Evolutionary conservation across 495 filamentous ascomycete species (phyloP).

Genomic region (Wilcoxina mikolae): DNA sequence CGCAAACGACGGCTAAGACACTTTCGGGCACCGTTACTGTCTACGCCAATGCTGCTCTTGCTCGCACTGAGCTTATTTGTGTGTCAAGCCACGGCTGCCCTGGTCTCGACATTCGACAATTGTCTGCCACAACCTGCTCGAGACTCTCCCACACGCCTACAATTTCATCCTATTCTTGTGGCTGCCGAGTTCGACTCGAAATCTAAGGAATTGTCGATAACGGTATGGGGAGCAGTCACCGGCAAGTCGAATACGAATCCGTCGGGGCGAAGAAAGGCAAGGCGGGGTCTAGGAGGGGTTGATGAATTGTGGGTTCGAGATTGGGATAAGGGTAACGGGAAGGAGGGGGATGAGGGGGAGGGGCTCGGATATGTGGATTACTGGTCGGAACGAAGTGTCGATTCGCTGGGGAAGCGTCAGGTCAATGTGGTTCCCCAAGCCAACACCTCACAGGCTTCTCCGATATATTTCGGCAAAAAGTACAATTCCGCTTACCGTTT

Average conservation of each 20-base stretch:
- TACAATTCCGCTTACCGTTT: constrained; percentile 3
- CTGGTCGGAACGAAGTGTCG: not conserved
- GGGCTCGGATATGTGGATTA: not conserved
- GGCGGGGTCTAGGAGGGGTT: not conserved
- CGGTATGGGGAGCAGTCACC: constrained; percentile 80
- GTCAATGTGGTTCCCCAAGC: not conserved
- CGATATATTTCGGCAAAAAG: constrained; percentile 1
- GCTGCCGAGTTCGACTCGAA: constrained; percentile 55
- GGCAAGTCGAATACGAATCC: constrained; percentile 31
- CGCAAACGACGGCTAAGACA: constrained; percentile 17
- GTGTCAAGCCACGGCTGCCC: constrained; percentile 35
- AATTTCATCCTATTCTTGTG: constrained; percentile 62
- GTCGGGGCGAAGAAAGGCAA: not conserved
- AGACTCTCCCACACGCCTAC: constrained; percentile 41
- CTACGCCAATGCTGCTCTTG: constrained; percentile 13
- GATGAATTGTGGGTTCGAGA: no score
- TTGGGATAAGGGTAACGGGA: not conserved
- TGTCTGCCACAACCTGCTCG: constrained; percentile 53
- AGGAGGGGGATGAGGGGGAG: not conserved
- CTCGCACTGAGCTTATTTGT: not conserved
- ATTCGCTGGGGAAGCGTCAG: not conserved
- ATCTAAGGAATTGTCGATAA: constrained; percentile 53
- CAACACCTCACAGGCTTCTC: constrained; percentile 1
- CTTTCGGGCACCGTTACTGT: not conserved
- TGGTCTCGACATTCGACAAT: constrained; percentile 61